Evolutionary conservation across 2,329 filamentous ascomycete genomes (phyloP).

Genomic region (Colletotrichum sp.): DNA sequence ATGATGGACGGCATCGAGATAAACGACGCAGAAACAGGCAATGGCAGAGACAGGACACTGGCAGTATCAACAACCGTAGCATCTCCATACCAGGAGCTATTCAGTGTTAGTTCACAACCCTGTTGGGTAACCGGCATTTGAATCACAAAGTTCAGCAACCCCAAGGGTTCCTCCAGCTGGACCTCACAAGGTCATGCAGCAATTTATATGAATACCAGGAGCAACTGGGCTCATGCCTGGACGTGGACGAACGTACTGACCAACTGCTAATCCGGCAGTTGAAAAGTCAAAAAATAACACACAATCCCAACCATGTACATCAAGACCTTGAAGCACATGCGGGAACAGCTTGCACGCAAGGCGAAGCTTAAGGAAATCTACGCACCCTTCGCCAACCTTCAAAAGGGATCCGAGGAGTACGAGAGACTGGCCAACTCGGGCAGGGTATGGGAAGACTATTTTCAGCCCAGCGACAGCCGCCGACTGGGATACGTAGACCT

Average conservation of each 20-base stretch:
- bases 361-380: constrained; percentile 10
- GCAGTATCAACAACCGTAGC: neutral
- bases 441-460: constrained; percentile 26
- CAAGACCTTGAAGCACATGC: neutral
- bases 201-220: neutral
- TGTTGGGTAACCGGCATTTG: neutral
- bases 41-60: neutral
- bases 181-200: neutral
- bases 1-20: neutral
- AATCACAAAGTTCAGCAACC: neutral
- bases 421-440: constrained; percentile 22
- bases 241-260: neutral
- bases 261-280: neutral
- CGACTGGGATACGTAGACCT: neutral
- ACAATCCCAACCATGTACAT: neutral
- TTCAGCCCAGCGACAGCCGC: constrained; percentile 18
- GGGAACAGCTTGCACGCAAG: neutral
- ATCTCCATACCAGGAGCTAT: neutral
- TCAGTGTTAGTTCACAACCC: neutral
- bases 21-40: neutral
- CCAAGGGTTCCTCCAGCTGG: neutral
- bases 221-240: neutral
- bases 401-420: constrained; percentile 21
- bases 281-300: neutral
- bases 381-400: neutral